phyloP scores from a whole-genome alignment of 108 stramenopile species.

The Discostella stelligeroides region DNA sequence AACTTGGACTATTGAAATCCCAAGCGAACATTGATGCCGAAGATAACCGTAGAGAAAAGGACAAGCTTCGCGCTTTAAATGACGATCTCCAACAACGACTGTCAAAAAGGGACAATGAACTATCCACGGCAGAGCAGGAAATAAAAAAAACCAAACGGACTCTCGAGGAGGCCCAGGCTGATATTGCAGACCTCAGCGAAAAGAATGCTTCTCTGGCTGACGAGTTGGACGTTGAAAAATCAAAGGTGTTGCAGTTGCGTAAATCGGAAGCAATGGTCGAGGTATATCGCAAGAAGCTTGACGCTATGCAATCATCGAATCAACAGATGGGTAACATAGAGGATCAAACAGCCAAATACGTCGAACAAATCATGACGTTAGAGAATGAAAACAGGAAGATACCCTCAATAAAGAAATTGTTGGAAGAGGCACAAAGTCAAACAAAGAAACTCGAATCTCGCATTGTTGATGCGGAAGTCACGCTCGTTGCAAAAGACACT shows the following conservation, averaged over 20 bases:
- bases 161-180: conserved; percentile 68
- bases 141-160: conserved; percentile 55
- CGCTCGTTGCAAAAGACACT: conserved; percentile 50
- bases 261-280: conserved; percentile 81
- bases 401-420: conserved; percentile 57
- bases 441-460: conserved; percentile 52
- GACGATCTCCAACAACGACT: conserved; percentile 85
- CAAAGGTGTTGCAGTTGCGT: conserved; percentile 77
- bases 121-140: conserved; percentile 66
- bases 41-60: conserved; percentile 71
- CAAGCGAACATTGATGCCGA: conserved; percentile 49
- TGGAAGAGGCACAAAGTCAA: conserved; percentile 60
- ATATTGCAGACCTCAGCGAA: conserved; percentile 67
- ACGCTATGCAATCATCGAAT: conserved; percentile 69
- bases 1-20: no score
- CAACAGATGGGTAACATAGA: conserved; percentile 84
- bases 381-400: conserved; percentile 80
- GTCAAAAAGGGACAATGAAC: conserved; percentile 70
- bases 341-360: conserved; percentile 75
- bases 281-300: conserved; percentile 80
- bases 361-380: conserved; percentile 81
- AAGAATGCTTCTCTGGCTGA: conserved; percentile 80
- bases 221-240: conserved; percentile 81
- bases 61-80: conserved; percentile 73
- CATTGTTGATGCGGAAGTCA: conserved; percentile 38